Evolutionary conservation across 2,329 filamentous ascomycete genomes (phyloP), one percentile per base, ranked within the genome.

Genomic region (Sporothrix protearum): DNA sequence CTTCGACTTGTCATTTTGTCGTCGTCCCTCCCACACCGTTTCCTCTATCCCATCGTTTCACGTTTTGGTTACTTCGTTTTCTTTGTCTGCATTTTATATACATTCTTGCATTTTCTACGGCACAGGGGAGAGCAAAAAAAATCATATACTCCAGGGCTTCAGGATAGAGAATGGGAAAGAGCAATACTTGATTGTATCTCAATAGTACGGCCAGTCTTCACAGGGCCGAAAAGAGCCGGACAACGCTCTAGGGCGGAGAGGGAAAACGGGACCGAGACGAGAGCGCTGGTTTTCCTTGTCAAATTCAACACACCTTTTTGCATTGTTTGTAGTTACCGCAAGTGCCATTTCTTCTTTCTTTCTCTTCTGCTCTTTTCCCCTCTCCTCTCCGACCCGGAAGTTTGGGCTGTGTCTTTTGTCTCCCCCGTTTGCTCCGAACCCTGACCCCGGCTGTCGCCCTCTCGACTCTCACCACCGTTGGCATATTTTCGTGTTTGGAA

Each of bases 101-200:
- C 49, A 10, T 47, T 55, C 19, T 69, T 69, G 45, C 12, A 28
- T 64, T 55, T 66, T 30, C 68, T 45, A 69, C 64, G 68, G 66
- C 64, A 72, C 72, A 67, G 51, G 57, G 64, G 66, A 61, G 70
- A 66, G 68, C 55, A 70, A 57, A 69, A 71, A 51, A 57, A 69
- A 71, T 45, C 51, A 22, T n/a, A 63, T 70, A 59, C 14, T 64
- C 51, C 51, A 30, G 66, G 30, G 57, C 39, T 69, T 71, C 68
- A 39, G 71, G 73, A 63, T 61, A 72, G 55, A 66, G 30, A 61
- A 57, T 25, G 45, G 68, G 68, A 69, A 45, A 61, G 16, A 70
- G 61, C 28, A 59, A 68, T 67, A 22, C n/a, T 61, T 16, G 51
- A 57, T 57, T 67, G 73, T 66, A 74, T 77, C 74, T 77, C 74